These are phyloP conservation scores for Penicillium sp. DNA, from an alignment of 2,329 filamentous ascomycete species.

Conservation along the genomic window DNA sequence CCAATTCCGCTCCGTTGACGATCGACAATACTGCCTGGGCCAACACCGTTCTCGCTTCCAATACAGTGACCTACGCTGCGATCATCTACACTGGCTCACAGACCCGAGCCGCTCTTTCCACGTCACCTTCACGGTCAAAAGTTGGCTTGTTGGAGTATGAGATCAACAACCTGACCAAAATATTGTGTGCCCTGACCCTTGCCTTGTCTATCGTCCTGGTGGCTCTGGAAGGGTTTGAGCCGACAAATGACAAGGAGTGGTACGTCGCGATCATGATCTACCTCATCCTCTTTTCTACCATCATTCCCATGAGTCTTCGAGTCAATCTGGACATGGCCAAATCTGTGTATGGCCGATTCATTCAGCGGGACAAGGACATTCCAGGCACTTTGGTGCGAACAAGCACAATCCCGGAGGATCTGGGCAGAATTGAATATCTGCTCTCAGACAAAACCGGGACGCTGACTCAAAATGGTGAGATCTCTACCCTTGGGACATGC, in stretches of 20 bases:
- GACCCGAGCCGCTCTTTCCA: slow-evolving; percentile 90
- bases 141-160: slow-evolving; percentile 91
- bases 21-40: slow-evolving; percentile 99
- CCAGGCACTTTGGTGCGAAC: slow-evolving; percentile 91
- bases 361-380: slow-evolving; percentile 87
- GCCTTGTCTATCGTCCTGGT: slow-evolving; percentile 85
- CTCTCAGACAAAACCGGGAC: slow-evolving; percentile 99
- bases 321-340: slow-evolving; percentile 98
- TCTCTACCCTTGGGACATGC: neutral
- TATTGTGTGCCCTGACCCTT: slow-evolving; percentile 85
- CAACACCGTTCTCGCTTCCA: slow-evolving; percentile 94
- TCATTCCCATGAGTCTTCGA: slow-evolving; percentile 93
- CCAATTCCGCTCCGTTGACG: slow-evolving; percentile 70
- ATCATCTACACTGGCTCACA: slow-evolving; percentile 94
- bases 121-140: slow-evolving; percentile 87
- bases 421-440: slow-evolving; percentile 93
- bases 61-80: slow-evolving; percentile 82
- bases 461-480: slow-evolving; percentile 78
- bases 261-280: slow-evolving; percentile 99
- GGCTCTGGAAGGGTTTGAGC: slow-evolving; percentile 77
- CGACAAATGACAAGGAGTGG: slow-evolving; percentile 63
- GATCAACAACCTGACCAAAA: slow-evolving; percentile 96
- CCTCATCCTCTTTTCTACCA: slow-evolving; percentile 96
- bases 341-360: slow-evolving; percentile 92
- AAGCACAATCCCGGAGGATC: slow-evolving; percentile 94